Conservation (phyloP, 495 filamentous ascomycete genomes). For the Terfezia claveryi region DNA sequence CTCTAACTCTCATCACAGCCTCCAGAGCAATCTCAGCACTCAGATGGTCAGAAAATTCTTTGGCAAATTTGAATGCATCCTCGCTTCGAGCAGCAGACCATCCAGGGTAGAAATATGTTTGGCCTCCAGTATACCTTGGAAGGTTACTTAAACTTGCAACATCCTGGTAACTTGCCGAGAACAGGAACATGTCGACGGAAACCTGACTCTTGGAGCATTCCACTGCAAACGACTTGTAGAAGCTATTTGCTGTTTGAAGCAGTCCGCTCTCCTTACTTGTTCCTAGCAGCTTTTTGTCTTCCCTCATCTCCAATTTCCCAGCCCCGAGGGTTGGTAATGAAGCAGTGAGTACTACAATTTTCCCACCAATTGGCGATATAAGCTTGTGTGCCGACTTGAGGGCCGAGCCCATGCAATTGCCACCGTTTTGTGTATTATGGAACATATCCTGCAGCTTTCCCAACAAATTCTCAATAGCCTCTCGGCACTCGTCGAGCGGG, state of each 20-base stretch:
- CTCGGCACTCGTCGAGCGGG: constrained; percentile 66
- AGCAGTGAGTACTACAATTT: constrained; percentile 74
- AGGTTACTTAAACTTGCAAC: constrained; percentile 88
- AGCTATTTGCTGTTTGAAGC: constrained; percentile 76
- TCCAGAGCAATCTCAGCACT: constrained; percentile 91
- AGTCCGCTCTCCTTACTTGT: constrained; percentile 76
- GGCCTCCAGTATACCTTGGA: constrained; percentile 86
- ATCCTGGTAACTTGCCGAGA: constrained; percentile 91
- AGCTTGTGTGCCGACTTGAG: constrained; percentile 84
- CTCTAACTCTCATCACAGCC: constrained; percentile 83
- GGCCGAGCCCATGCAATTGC: constrained; percentile 81
- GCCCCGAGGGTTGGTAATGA: constrained; percentile 77
- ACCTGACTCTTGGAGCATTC: constrained; percentile 98
- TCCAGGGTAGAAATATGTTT: constrained; percentile 95
- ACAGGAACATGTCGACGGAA: constrained; percentile 97
- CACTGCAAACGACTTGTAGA: constrained; percentile 98
- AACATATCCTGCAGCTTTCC: constrained; percentile 90
- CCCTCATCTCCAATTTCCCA: constrained; percentile 78
- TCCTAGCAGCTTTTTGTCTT: constrained; percentile 90
- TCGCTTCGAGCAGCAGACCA: constrained; percentile 87
- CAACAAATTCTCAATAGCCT: constrained; percentile 78
- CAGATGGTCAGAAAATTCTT: constrained; percentile 87
- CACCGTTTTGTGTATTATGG: constrained; percentile 66
- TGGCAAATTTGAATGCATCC: constrained; percentile 92
- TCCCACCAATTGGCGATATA: constrained; percentile 79